Percentiles rank a stretch among this genome's conserved stretches.
These are phyloP conservation scores for Keqinozyma sinolaborantium DNA, from an alignment of 1,139 yeast species.

Conservation along the genomic window DNA sequence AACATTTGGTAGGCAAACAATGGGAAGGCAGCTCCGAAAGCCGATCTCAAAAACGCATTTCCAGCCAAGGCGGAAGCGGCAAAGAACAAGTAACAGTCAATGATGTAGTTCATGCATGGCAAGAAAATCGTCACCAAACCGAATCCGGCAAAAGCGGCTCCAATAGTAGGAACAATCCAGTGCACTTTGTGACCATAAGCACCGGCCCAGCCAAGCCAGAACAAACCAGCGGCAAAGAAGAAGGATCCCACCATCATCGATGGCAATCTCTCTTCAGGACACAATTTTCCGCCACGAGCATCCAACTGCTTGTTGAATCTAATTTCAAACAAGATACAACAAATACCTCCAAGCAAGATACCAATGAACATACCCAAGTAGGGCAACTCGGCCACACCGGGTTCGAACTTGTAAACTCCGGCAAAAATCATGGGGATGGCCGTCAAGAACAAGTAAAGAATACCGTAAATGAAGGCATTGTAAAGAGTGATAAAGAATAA, in stretches of 20 bases:
- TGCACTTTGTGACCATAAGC: conserved; percentile 62
- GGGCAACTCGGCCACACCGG: conserved; percentile 60
- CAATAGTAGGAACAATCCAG: conserved; percentile 83
- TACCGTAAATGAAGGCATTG: conserved; percentile 82
- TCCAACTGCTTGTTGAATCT: conserved; percentile 21
- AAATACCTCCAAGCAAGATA: conserved; percentile 51
- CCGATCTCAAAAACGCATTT: conserved; percentile 70
- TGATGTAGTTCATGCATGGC: conserved; percentile 74
- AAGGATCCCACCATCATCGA: conserved; percentile 71
- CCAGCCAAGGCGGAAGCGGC: conserved; percentile 94
- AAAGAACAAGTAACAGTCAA: conserved; percentile 72
- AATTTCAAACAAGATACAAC: conserved; percentile 25
- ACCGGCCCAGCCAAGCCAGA: conserved; percentile 89
- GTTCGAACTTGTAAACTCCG: conserved; percentile 50
- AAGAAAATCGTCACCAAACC: conserved; percentile 76
- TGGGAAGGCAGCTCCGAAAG: conserved; percentile 51
- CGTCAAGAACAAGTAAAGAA: conserved; percentile 70
- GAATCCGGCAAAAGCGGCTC: conserved; percentile 68
- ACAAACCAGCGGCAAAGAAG: conserved; percentile 69
- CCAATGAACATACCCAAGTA: conserved; percentile 63
- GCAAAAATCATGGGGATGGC: conserved; percentile 76
- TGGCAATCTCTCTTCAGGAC: conserved; percentile 78
- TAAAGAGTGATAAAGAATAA: conserved; percentile 65
- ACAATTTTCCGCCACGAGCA: conserved; percentile 53
- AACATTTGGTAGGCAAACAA: conserved; percentile 66